These are phyloP conservation scores for Microdochium bolleyi DNA, from an alignment of 2,329 filamentous ascomycete genomes.

Conservation along the genomic window DNA sequence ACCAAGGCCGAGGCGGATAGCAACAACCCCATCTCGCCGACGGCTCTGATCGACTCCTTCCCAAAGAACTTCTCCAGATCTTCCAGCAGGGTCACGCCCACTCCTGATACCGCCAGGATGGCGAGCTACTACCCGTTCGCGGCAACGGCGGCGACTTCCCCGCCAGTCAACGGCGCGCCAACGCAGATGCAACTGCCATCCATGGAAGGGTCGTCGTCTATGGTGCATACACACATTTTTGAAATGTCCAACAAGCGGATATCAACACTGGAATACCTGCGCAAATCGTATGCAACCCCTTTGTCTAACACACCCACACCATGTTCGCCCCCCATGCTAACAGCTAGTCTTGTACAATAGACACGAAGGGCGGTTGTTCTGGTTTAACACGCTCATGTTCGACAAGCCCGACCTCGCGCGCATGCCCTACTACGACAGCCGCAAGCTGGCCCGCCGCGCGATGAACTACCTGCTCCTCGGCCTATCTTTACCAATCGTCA, in stretches of 20 bases:
- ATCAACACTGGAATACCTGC: conserved; percentile 84
- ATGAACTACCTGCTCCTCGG: conserved; percentile 92
- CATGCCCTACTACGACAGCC: conserved; percentile 78
- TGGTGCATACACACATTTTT: conserved; percentile 60
- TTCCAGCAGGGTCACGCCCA: neutral
- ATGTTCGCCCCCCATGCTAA: neutral
- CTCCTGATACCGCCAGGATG: conserved; percentile 24
- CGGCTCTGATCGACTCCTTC: neutral
- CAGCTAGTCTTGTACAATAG: too few species aligned
- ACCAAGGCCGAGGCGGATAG: conserved; percentile 10
- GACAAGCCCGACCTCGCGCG: conserved; percentile 71
- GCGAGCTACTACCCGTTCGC: conserved; percentile 32
- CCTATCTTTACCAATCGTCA: conserved; percentile 79
- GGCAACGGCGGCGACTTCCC: conserved; percentile 13
- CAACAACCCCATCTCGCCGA: neutral
- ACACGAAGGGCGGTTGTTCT: conserved; percentile 90
- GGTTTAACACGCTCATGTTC: conserved; percentile 97
- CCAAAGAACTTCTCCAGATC: neutral
- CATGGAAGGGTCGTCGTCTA: conserved; percentile 12
- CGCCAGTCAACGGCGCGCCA: conserved; percentile 5
- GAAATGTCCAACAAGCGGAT: conserved; percentile 88
- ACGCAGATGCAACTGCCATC: conserved; percentile 8
- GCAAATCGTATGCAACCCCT: conserved; percentile 65
- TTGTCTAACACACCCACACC: neutral
- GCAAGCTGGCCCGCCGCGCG: conserved; percentile 80